A percentile compares a stretch with the other conserved stretches of the same genome.
Conservation (phyloP, 2,329 filamentous ascomycete species). For the Phymatotrichopsis omnivora region DNA sequence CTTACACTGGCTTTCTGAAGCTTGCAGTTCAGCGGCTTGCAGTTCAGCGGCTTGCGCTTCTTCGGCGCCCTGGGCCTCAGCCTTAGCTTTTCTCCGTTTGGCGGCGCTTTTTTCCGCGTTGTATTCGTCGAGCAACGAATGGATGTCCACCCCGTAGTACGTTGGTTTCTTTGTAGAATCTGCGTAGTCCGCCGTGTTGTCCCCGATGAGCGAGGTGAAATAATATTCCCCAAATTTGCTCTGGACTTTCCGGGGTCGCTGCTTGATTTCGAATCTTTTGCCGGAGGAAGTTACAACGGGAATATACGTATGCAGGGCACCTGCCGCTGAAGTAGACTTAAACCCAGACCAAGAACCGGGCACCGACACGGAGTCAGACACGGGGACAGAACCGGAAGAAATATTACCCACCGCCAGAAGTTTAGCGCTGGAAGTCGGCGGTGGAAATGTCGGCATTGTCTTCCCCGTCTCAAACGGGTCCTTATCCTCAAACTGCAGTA, state of each 20-base stretch:
- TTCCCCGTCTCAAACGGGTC: too few species aligned
- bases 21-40: conserved; percentile 37
- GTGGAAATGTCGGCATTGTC: too few species aligned
- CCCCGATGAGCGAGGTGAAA: conserved; percentile 55
- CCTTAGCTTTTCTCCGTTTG: conserved; percentile 7
- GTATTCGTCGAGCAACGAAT: conserved; percentile 53
- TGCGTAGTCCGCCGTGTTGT: conserved; percentile 54
- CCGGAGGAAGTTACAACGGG: conserved; percentile 47
- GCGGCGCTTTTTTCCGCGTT: conserved; percentile 19
- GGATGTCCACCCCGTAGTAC: conserved; percentile 91
- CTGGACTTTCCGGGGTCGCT: conserved; percentile 41
- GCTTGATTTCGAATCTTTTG: conserved; percentile 45
- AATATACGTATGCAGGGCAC: conserved; percentile 12
- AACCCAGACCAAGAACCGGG: too few species aligned
- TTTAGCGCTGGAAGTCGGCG: too few species aligned
- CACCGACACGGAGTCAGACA: too few species aligned
- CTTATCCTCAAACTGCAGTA: too few species aligned
- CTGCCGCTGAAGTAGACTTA: too few species aligned
- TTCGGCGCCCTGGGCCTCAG: conserved; percentile 37
- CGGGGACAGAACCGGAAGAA: too few species aligned
- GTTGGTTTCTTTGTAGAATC: conserved; percentile 35
- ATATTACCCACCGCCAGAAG: too few species aligned
- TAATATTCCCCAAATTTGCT: conserved; percentile 49
- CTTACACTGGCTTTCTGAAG: conserved; percentile 20
- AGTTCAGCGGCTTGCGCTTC: conserved; percentile 31